Conservation (phyloP, 805 yeast species). For the Metschnikowia hibisci region DNA sequence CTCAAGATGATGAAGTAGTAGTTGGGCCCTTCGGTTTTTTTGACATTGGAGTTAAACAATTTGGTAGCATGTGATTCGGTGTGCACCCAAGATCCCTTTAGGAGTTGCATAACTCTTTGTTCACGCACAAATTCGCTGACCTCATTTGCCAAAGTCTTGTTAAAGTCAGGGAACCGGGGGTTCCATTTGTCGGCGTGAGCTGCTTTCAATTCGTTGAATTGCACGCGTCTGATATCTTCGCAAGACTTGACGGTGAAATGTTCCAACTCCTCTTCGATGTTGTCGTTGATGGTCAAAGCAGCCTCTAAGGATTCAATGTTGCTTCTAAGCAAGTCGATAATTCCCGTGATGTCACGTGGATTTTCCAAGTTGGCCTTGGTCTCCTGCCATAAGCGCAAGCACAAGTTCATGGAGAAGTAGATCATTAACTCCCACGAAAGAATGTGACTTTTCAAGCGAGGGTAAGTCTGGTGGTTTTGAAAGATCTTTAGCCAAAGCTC, state of each 20-base stretch:
- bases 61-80: conserved; percentile 50
- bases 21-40: conserved; percentile 23
- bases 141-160: conserved; percentile 48
- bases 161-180: conserved; percentile 44
- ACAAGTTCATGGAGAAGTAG: conserved; percentile 52
- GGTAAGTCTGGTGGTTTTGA: conserved; percentile 28
- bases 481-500: conserved; percentile 35
- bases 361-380: conserved; percentile 48
- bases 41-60: conserved; percentile 18
- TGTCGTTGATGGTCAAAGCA: conserved; percentile 18
- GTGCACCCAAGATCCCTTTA: conserved; percentile 80
- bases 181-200: conserved; percentile 43
- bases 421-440: conserved; percentile 54
- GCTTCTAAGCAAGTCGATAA: conserved; percentile 42
- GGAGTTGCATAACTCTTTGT: conserved; percentile 66
- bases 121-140: conserved; percentile 69
- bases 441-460: conserved; percentile 37
- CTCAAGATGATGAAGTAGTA: conserved; percentile 59
- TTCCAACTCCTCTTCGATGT: conserved; percentile 44
- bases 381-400: conserved; percentile 61
- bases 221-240: conserved; percentile 50
- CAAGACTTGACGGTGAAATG: conserved; percentile 41
- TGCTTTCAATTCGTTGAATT: conserved; percentile 42
- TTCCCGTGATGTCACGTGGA: conserved; percentile 47
- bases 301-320: conserved; percentile 28